Evolutionary conservation across 1,284 basidiomycete species (phyloP), one percentile per base, ranked within the genome.

Genomic region (Boletus semigastroideus): DNA sequence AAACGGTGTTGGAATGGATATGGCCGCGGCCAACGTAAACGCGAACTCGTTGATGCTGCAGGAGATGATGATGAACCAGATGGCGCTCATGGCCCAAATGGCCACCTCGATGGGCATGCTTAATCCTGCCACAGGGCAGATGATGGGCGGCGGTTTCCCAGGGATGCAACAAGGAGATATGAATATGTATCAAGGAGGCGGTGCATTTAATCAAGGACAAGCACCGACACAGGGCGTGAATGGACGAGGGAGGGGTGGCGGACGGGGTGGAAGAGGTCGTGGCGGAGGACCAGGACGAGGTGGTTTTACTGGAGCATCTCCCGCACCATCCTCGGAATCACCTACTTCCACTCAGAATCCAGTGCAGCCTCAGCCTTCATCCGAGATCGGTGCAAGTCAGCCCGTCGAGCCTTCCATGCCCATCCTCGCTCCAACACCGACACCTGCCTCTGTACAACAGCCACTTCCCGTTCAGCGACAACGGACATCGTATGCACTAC

Each of bases 11-110:
- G 76, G 72, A 40, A 78, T 83, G 80, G 83, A 84, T 54, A 83
- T 87, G 77, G 75, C 73, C 49, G 73, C 78, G 16, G 77, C 80
- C 16, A 66, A 59, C 40, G 59, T 56, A 25, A 69, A 57, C 37
- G 52, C 78, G 43, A 89, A 86, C 60, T 85, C 86, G 40, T 61
- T 90, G 59, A 73, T 87, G 73, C 65, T 90, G 53, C 88, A 91
- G 69, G 89, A 91, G 70, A 85, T 91, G 78, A 85, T 91, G 82
- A 85, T 89, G 82, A 87, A 79, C 68, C 87, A 90, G 66, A 90
- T 91, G 87, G 86, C 87, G 40, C 75, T 91, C 59, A 90, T 91
- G 87, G 82, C 86, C 33, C 89, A 90, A 68, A 86, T 90, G 79
- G 84, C 86, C 22, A 78, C 82, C 25, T 80, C 79, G 16, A 83